Conservation (phyloP, 2,329 filamentous ascomycete species). For the Diaporthe sp. region DNA sequence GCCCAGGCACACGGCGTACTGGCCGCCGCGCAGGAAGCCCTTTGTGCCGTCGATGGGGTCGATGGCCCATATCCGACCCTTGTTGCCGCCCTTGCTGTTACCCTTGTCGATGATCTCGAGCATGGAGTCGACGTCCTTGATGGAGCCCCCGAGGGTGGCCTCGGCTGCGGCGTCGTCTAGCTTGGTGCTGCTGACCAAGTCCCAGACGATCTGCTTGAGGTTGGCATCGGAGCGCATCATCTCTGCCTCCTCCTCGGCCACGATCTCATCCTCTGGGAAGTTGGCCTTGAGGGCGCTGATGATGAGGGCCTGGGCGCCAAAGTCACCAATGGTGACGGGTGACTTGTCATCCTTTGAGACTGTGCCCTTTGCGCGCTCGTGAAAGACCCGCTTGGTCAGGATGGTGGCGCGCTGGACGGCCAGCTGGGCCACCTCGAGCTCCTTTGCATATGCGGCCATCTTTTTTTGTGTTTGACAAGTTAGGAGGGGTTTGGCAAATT, state of each 20-base stretch:
- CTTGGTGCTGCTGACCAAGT: conserved; percentile 78
- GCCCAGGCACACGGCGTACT: conserved; percentile 95
- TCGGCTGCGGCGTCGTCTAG: conserved; percentile 76
- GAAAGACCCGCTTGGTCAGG: conserved; percentile 67
- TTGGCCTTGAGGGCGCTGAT: conserved; percentile 89
- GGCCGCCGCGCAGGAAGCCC: conserved; percentile 94
- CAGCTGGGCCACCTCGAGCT: conserved; percentile 86
- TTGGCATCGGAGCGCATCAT: conserved; percentile 78
- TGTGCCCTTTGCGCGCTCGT: conserved; percentile 94
- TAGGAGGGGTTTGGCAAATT: conserved; percentile 12
- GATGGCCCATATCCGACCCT: conserved; percentile 92
- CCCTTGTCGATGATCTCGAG: conserved; percentile 73
- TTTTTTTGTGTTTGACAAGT: conserved; percentile 44
- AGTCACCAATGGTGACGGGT: conserved; percentile 97
- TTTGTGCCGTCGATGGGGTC: conserved; percentile 99
- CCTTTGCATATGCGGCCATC: conserved; percentile 82
- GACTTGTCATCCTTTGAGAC: conserved; percentile 95
- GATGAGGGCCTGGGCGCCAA: conserved; percentile 96
- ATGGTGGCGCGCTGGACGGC: conserved; percentile 83
- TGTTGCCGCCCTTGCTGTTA: conserved; percentile 76
- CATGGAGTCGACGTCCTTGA: conserved; percentile 75
- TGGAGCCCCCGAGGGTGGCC: conserved; percentile 73
- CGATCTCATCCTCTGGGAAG: conserved; percentile 91
- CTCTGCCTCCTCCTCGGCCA: conserved; percentile 94
- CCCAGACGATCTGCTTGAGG: conserved; percentile 85